Evolutionary conservation across 257 asterid species (phyloP).

Genomic region (Fraxinus cuspidata): DNA sequence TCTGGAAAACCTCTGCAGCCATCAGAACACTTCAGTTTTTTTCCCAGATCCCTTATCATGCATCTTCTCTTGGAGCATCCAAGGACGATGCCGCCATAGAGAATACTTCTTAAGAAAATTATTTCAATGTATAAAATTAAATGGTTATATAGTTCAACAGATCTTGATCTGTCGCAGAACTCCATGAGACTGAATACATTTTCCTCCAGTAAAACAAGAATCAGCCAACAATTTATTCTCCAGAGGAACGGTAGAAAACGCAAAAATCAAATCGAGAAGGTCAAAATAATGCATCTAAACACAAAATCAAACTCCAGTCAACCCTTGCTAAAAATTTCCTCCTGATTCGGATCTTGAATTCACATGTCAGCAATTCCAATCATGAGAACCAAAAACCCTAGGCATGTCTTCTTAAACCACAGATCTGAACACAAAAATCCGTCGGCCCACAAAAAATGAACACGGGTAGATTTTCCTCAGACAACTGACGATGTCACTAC

Average conservation of each 20-base stretch:
- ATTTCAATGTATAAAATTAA: constrained; percentile 5
- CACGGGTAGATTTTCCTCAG: constrained; percentile 30
- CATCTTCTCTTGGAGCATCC: constrained; percentile 17
- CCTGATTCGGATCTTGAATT: constrained; percentile 41
- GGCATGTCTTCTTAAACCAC: constrained; percentile 28
- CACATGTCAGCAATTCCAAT: constrained; percentile 32
- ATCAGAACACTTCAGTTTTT: constrained; percentile 12
- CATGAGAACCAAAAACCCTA: constrained; percentile 33
- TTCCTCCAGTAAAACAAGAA: constrained; percentile 9
- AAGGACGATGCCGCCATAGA: constrained; percentile 14
- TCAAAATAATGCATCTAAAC: constrained; percentile 22
- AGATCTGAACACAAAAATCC: constrained; percentile 35
- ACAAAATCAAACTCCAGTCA: constrained; percentile 18
- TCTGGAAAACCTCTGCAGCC: constrained; percentile 1
- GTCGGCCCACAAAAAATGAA: constrained; percentile 5
- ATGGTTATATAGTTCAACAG: constrained; percentile 16
- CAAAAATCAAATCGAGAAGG: constrained; percentile 21
- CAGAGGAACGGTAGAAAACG: constrained; percentile 19
- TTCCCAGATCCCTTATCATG: background rate
- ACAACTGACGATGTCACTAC: constrained; percentile 27
- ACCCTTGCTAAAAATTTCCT: constrained; percentile 17
- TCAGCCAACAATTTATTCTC: constrained; percentile 12
- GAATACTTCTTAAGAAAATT: constrained; percentile 3
- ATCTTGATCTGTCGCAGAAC: constrained; percentile 33
- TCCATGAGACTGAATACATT: constrained; percentile 20